These are phyloP conservation scores for Amanita muscaria DNA, from an alignment of 768 basidiomycete species.

Conservation along the genomic window DNA sequence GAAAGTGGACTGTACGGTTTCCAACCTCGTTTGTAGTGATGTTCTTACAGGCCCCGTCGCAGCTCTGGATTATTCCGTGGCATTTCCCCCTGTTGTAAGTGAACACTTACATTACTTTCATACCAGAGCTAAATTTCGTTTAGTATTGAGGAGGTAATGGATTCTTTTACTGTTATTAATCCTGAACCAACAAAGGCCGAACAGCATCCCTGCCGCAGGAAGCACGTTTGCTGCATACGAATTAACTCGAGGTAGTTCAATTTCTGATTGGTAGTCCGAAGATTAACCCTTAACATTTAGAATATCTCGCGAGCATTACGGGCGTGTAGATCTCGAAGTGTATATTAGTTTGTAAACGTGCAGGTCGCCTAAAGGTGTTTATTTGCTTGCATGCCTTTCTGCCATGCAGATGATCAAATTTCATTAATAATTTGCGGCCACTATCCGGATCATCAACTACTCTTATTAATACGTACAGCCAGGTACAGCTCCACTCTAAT, in stretches of 20 bases:
- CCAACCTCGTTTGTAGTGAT: background rate
- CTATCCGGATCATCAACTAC: too few species aligned
- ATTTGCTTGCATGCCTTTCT: background rate
- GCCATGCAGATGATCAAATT: too few species aligned
- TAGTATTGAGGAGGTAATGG: slow-evolving; percentile 61
- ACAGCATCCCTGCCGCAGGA: slow-evolving; percentile 83
- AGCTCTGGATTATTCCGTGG: slow-evolving; percentile 66
- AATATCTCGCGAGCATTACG: slow-evolving; percentile 2
- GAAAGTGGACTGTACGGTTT: slow-evolving; percentile 68
- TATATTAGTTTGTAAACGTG: background rate
- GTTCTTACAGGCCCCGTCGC: slow-evolving; percentile 2
- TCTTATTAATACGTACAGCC: too few species aligned
- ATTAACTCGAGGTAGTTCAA: slow-evolving; percentile 46
- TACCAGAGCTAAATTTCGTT: too few species aligned
- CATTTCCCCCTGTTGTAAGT: slow-evolving; percentile 68
- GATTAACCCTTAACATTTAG: background rate
- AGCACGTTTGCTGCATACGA: slow-evolving; percentile 90
- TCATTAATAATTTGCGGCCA: too few species aligned
- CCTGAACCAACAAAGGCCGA: too few species aligned
- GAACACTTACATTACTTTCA: background rate
- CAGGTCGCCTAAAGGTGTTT: background rate
- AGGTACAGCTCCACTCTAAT: too few species aligned
- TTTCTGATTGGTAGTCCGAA: background rate
- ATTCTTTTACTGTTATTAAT: background rate
- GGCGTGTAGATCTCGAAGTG: slow-evolving; percentile 3